Conservation (phyloP, 2,329 filamentous ascomycete genomes). For the Hypocrella siamensis region DNA sequence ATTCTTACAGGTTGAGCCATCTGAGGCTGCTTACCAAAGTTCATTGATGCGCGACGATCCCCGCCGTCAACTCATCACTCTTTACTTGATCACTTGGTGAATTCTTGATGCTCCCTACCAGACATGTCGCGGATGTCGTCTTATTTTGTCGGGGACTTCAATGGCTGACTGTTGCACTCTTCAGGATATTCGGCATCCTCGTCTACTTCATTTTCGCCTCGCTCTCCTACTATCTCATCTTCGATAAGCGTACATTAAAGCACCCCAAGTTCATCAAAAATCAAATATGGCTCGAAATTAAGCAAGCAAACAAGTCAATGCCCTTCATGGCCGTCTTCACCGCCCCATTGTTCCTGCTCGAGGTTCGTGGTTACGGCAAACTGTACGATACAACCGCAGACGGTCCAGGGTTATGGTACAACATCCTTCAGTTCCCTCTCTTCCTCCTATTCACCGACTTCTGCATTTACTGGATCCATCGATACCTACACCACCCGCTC, state of each 20-base stretch:
- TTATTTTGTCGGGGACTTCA: neutral
- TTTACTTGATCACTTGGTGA: slow-evolving; percentile 81
- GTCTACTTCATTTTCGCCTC: slow-evolving; percentile 76
- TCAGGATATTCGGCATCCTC: slow-evolving; percentile 68
- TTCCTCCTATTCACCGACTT: slow-evolving; percentile 84
- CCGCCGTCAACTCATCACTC: slow-evolving; percentile 54
- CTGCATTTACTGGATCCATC: slow-evolving; percentile 89
- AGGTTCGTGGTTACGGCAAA: slow-evolving; percentile 72
- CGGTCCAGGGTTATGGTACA: slow-evolving; percentile 64
- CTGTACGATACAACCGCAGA: slow-evolving; percentile 71
- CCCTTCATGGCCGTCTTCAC: slow-evolving; percentile 75
- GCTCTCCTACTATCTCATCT: slow-evolving; percentile 75
- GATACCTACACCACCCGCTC: slow-evolving; percentile 62
- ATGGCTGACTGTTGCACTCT: neutral
- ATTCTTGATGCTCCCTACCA: too few species aligned
- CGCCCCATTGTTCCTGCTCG: slow-evolving; percentile 62
- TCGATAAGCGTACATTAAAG: slow-evolving; percentile 76
- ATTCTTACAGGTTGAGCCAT: slow-evolving; percentile 54
- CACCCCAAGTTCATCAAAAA: slow-evolving; percentile 95
- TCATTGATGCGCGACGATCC: slow-evolving; percentile 63
- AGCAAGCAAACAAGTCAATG: slow-evolving; percentile 60
- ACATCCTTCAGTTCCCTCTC: slow-evolving; percentile 68
- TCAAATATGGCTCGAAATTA: slow-evolving; percentile 75
- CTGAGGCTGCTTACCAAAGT: slow-evolving; percentile 65
- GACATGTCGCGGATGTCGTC: too few species aligned